Evolutionary conservation across 495 filamentous ascomycete genomes (phyloP), one percentile per base, ranked within the genome.

Genomic region (Astrothelium macrocarpum): DNA sequence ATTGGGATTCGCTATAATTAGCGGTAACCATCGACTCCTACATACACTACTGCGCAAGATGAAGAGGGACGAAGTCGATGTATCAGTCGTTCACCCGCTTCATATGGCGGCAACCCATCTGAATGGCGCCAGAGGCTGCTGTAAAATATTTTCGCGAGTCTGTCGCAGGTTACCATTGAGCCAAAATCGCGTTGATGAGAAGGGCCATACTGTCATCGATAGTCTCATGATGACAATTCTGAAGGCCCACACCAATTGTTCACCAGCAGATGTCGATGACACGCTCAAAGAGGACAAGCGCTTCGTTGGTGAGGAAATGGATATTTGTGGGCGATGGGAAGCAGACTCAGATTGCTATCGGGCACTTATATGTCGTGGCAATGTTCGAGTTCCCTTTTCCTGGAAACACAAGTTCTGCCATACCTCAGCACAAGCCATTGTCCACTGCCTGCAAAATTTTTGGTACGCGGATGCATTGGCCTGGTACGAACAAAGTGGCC

Each of bases 181-280:
- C 2, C 56, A 73, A 32, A 65, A 71, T 28, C 72, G 72, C 36
- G 32, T 66, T 2, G 71, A 78, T 45, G 49, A 73, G 14, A 66
- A 72, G 18, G 74, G 75, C 10, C 74, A 79, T 60, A 80, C 77
- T 0, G 65, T 79, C 20, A 67, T 80, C 1, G 78, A 81, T 61
- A 71, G 64, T 2, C 62, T 80, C 16, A 75, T 81, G 66, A 67
- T 77, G 46, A 59, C 65, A 10, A 76, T 80, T 58, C 60, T 80
- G 29, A 75, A 74, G 46, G 69, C 68, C 7, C 78, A 79, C 60
- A 77, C 73, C 2, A 72, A 60, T 0, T 65, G 71, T 29, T 36
- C 31, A 4, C 75, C 72, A 28, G 60, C 59, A 28, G 56, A 70
- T 4, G 66, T 81, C n/a, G 1, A 29, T 68, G 64, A 62, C 25